Conservation (phyloP, 768 basidiomycete genomes). For the Pleurotus eryngii region DNA sequence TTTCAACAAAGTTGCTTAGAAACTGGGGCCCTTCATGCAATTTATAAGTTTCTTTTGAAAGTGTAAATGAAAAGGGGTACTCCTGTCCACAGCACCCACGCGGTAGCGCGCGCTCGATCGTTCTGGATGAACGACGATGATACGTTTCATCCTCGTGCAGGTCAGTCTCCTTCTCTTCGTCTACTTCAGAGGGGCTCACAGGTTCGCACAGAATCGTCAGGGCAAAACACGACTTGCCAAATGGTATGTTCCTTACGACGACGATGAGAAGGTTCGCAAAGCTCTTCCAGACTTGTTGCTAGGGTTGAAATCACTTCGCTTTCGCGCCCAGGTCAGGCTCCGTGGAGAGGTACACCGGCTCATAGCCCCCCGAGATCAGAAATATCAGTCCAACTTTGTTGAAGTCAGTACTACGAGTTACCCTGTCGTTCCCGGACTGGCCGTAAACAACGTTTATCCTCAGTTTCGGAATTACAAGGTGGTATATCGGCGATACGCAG, state of each 20-base stretch:
- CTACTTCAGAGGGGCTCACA: background rate
- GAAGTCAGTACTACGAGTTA: conserved; percentile 59
- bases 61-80: no score
- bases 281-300: background rate
- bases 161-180: conserved; percentile 34
- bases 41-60: no score
- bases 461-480: conserved; percentile 98
- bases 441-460: background rate
- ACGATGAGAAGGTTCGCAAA: conserved; percentile 87
- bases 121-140: conserved; percentile 51
- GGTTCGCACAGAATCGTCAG: conserved; percentile 77
- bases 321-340: conserved; percentile 66
- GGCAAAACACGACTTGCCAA: conserved; percentile 97
- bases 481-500: conserved; percentile 95
- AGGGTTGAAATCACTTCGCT: background rate
- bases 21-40: no score
- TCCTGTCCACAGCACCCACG: no score
- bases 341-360: conserved; percentile 95
- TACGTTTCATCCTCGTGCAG: conserved; percentile 97
- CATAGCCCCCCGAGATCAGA: conserved; percentile 95
- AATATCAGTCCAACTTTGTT: conserved; percentile 98
- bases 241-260: conserved; percentile 99
- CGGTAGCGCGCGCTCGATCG: no score
- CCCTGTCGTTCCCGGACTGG: conserved; percentile 4
- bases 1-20: no score